Percentiles rank a stretch among this genome's conserved stretches.
Conservation (phyloP, 371 early-diverging fungal species). For the Apophysomyces ossiformis region DNA sequence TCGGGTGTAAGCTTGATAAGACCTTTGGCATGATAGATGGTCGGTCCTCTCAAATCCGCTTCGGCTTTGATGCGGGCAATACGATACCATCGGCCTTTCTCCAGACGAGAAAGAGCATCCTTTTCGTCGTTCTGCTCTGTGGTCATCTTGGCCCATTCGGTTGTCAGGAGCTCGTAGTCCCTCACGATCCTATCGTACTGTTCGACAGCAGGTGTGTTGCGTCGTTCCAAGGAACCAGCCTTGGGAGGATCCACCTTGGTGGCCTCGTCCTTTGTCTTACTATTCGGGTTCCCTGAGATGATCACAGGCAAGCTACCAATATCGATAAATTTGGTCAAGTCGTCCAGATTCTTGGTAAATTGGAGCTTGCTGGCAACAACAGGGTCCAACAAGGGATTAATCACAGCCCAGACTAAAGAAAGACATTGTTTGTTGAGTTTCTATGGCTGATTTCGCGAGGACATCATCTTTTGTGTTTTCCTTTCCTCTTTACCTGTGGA, state of each 20-base stretch:
- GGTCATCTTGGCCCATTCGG: conserved; percentile 32
- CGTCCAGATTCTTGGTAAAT: conserved; percentile 71
- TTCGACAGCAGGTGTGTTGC: conserved; percentile 23
- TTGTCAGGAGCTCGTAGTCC: conserved; percentile 34
- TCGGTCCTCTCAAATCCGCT: conserved; percentile 36
- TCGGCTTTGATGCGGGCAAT: conserved; percentile 43
- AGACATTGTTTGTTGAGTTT: not conserved
- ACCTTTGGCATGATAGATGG: conserved; percentile 33
- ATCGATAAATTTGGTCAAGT: conserved; percentile 68
- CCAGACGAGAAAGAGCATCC: conserved; percentile 24
- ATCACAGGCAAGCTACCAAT: conserved; percentile 34
- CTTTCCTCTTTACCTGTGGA: conserved; percentile 53
- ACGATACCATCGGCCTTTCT: conserved; percentile 31
- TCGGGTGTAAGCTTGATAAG: conserved; percentile 25
- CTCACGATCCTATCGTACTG: conserved; percentile 25
- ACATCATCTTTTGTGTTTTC: not conserved
- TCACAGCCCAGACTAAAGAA: conserved; percentile 71
- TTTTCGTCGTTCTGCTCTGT: conserved; percentile 27
- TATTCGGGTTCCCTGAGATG: conserved; percentile 32
- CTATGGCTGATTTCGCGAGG: no score
- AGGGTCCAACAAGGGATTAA: conserved; percentile 88
- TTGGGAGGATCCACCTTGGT: conserved; percentile 22
- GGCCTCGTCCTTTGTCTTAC: conserved; percentile 35
- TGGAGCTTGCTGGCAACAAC: conserved; percentile 87
- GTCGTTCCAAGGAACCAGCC: conserved; percentile 19